These are phyloP conservation scores for Phytophthora syringae DNA, from an alignment of 352 stramenopile genomes.

Conservation along the genomic window DNA sequence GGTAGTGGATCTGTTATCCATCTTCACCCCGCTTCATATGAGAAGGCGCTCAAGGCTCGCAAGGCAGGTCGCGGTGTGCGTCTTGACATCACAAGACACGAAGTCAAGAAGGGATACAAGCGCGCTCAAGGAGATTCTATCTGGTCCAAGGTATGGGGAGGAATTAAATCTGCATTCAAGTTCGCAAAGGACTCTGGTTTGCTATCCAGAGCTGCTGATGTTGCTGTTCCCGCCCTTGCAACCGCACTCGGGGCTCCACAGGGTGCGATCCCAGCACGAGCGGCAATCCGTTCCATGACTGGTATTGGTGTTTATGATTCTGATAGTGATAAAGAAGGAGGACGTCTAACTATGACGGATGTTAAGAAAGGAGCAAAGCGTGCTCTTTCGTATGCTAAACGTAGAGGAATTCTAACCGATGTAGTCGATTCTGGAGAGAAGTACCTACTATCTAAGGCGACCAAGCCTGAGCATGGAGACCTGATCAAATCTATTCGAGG, in stretches of 20 bases:
- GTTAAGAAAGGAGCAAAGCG: conserved; percentile 13
- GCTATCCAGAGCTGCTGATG: conserved; percentile 13
- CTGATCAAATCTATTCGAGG: conserved; percentile 6
- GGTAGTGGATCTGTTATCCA: conserved; percentile 13
- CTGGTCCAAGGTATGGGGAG: conserved; percentile 19
- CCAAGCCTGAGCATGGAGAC: conserved; percentile 10
- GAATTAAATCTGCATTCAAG: too few relatives aligned
- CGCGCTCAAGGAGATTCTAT: conserved; percentile 1
- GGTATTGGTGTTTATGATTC: conserved; percentile 19
- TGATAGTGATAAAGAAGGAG: conserved; percentile 14
- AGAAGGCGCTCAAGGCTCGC: conserved; percentile 6
- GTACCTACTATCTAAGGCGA: conserved; percentile 9
- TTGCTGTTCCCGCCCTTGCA: conserved; percentile 14
- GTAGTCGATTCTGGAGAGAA: conserved; percentile 15
- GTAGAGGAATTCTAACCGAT: conserved; percentile 16
- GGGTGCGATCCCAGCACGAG: too few relatives aligned
- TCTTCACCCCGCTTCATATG: conserved; percentile 26
- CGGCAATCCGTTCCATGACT: conserved; percentile 13
- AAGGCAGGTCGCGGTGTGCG: conserved; percentile 1
- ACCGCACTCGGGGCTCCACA: conserved; percentile 4
- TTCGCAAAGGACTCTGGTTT: too few relatives aligned
- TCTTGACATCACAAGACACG: conserved; percentile 2
- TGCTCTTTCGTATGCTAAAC: conserved; percentile 16
- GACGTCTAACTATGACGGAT: conserved; percentile 4
- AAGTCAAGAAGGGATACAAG: conserved; percentile 8